Base-by-base conservation (phyloP, 2,329 filamentous ascomycete genomes). In the Aspergillus japonicus region DNA sequence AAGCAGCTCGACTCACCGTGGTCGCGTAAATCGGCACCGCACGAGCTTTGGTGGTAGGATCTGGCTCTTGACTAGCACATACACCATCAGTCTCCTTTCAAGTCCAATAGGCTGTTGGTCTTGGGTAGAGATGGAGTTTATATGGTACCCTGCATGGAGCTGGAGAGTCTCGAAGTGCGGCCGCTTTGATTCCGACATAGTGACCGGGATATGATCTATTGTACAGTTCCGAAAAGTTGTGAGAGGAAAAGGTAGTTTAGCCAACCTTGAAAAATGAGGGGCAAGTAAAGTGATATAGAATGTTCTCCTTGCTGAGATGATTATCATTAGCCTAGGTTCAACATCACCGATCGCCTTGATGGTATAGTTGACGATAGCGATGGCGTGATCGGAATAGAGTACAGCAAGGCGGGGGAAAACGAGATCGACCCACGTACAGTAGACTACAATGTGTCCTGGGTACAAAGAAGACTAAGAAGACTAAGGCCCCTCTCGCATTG, bases 21-120 rank as follows among this genome's bases (percentile, higher is more conserved):
- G 93, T 93, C 14, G 94, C 92, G 75, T 98, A 98, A 74, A 99
- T 98, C 56, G 95, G 95, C 8, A 97, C 92, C 50, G 94, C 95
- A 70, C 95, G 87, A 26, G 95, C 85, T 62, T 96, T 94, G 63
- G 94, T 96, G 2, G 87, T 76, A 26, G 90, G 80, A 74, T 98
- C 95, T 24, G 91, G 87, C 69, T 87, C 83, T 68, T 96, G 91
- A 63, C 92, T 96, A 62, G 21, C 50, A 48, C 47, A 26, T 50
- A n/a, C 35, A 26, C 29, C 31, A 23, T 57, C 54, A 57, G 33
- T 16, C 21, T 31, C 11, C 4, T 10, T 51, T 31, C 16, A 33
- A 11, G 31, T 16, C 10, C 26, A 33, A 14, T 26, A 12, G 19
- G 3, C 21, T n/a, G 31, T 47, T 12, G 23, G 21, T n/a, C 19